Conservation (phyloP, 768 basidiomycete species). For the Pholiota molesta region DNA sequence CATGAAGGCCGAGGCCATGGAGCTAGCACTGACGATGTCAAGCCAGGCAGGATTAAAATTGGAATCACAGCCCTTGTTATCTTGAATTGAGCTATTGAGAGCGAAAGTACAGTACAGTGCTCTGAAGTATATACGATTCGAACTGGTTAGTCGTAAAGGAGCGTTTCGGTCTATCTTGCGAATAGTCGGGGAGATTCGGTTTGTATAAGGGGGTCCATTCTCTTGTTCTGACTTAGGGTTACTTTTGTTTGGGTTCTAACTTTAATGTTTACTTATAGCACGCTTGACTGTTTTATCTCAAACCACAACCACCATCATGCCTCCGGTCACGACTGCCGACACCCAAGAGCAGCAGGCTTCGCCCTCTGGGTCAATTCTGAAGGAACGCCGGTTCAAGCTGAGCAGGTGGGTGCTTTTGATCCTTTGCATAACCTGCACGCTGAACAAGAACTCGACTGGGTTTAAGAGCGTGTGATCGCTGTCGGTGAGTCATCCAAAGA, state of each 20-base stretch:
- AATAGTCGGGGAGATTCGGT: slow-evolving; percentile 42
- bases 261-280: slow-evolving; percentile 24
- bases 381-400: slow-evolving; percentile 85
- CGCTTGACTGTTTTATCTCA: slow-evolving; percentile 29
- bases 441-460: neutral
- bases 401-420: slow-evolving; percentile 62
- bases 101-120: no score
- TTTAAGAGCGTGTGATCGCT: slow-evolving; percentile 84
- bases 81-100: no score
- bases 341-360: slow-evolving; percentile 44
- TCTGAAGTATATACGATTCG: no score
- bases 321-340: slow-evolving; percentile 46
- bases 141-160: neutral
- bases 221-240: slow-evolving; percentile 26
- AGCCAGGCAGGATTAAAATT: no score
- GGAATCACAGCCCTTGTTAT: no score
- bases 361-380: slow-evolving; percentile 55
- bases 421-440: neutral
- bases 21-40: no score
- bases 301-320: slow-evolving; percentile 47
- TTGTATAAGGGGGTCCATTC: slow-evolving; percentile 18
- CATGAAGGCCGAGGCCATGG: no score
- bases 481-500: slow-evolving; percentile 60
- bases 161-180: neutral
- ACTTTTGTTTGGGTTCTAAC: slow-evolving; percentile 19